Evolutionary conservation across 2,329 filamentous ascomycete species (phyloP).

Genomic region (Alternaria atra): DNA sequence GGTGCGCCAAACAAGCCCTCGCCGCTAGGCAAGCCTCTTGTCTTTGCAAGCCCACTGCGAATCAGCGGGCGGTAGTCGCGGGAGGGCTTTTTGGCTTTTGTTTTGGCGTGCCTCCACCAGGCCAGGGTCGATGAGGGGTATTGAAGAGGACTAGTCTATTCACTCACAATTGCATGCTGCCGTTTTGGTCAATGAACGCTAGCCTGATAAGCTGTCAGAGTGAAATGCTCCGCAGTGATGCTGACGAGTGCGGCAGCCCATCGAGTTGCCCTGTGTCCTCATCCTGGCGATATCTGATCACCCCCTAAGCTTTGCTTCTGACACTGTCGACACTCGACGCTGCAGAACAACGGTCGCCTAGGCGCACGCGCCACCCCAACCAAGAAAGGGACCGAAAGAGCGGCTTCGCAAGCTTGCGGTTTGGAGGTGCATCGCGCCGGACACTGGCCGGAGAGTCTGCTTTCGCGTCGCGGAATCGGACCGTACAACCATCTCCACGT

Average conservation of each 20-base stretch:
- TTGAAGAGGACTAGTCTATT: conserved; percentile 25
- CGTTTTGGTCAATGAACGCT: conserved; percentile 29
- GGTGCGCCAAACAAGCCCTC: conserved; percentile 23
- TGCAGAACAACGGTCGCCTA: conserved; percentile 20
- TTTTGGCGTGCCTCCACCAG: conserved; percentile 35
- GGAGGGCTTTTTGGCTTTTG: conserved; percentile 39
- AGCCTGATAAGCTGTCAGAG: conserved; percentile 26
- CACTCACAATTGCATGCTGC: conserved; percentile 37
- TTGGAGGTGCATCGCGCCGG: conserved; percentile 23
- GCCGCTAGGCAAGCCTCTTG: conserved; percentile 26
- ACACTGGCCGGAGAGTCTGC: conserved; percentile 24
- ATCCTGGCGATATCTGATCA: conserved; percentile 8
- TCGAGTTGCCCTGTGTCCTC: conserved; percentile 18
- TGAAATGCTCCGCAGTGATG: conserved; percentile 26
- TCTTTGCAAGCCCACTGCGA: conserved; percentile 33
- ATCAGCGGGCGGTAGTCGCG: conserved; percentile 38
- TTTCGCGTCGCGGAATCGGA: conserved; percentile 28
- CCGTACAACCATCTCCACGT: conserved; percentile 35
- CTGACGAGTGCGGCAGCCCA: conserved; percentile 31
- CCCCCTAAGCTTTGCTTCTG: conserved; percentile 13
- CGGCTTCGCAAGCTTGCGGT: conserved; percentile 12
- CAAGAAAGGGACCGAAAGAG: conserved; percentile 26
- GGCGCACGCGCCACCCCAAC: background rate
- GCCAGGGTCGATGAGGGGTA: conserved; percentile 17
- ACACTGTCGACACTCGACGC: conserved; percentile 8